These are phyloP conservation scores for Xylariaceae sp. DNA, from an alignment of 2,329 filamentous ascomycete species.

Conservation along the genomic window DNA sequence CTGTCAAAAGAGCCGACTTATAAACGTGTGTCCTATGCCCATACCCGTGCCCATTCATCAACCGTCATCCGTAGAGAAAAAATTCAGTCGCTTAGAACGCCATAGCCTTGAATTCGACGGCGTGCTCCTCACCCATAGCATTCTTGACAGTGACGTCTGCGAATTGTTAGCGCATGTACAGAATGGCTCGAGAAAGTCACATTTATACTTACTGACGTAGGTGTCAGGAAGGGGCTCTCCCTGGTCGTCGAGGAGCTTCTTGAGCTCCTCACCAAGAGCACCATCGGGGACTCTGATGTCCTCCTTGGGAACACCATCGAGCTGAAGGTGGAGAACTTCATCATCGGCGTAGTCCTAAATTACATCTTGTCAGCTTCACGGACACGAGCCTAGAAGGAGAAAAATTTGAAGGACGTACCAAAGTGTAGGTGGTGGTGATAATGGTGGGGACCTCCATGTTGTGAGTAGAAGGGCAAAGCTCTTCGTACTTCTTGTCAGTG, in stretches of 20 bases:
- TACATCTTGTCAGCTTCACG: conserved; percentile 17
- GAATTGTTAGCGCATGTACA: neutral
- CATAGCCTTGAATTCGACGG: conserved; percentile 58
- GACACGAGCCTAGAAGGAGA: neutral
- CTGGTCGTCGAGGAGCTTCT: conserved; percentile 73
- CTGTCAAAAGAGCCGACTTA: conserved; percentile 2
- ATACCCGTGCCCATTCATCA: neutral
- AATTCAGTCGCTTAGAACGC: neutral
- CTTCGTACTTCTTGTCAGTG: conserved; percentile 99
- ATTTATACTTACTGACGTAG: neutral
- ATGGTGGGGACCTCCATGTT: conserved; percentile 98
- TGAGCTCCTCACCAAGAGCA: conserved; percentile 83
- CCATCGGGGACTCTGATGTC: conserved; percentile 91
- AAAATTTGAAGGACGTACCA: conserved; percentile 9
- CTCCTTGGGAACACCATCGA: conserved; percentile 78
- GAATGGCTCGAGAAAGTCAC: neutral
- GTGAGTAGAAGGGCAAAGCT: conserved; percentile 95
- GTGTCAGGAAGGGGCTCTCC: conserved; percentile 79
- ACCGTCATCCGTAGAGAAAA: neutral
- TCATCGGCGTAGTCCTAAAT: conserved; percentile 73
- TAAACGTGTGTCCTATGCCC: neutral
- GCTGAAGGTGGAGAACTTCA: conserved; percentile 80
- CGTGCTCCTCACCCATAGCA: conserved; percentile 92
- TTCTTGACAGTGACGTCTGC: conserved; percentile 86
- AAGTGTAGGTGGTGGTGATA: conserved; percentile 86